Percentiles rank a stretch among this genome's conserved stretches.
These are phyloP conservation scores for Kluyveromyces marxianus DNA, from an alignment of 1,139 yeast species.

Conservation along the genomic window DNA sequence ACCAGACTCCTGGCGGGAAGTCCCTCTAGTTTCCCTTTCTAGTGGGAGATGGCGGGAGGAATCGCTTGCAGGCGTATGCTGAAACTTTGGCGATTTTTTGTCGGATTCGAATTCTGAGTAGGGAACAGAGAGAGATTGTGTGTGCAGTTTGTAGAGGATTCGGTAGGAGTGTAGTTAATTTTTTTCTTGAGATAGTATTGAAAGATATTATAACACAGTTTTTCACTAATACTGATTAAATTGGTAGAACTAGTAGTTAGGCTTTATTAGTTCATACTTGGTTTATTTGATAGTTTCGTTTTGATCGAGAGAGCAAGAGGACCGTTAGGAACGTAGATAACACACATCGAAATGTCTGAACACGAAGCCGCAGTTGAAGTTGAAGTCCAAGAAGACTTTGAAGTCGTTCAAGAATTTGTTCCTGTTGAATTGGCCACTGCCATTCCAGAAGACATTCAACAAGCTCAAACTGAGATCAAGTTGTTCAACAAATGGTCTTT, in stretches of 20 bases:
- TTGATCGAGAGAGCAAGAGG: constrained; percentile 1
- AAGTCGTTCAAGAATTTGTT: constrained; percentile 62
- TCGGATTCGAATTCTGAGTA: not conserved
- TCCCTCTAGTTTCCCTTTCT: not conserved
- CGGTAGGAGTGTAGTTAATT: not conserved
- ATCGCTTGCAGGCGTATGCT: no score
- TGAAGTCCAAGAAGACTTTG: constrained; percentile 49
- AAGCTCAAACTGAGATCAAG: constrained; percentile 93
- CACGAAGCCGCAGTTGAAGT: constrained; percentile 42
- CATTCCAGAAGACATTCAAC: constrained; percentile 95
- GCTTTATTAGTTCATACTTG: no score
- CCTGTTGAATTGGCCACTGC: constrained; percentile 85
- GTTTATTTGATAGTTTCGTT: not conserved
- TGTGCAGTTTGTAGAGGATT: not conserved
- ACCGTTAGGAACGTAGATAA: constrained; percentile 10
- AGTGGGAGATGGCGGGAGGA: not conserved
- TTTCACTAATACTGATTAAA: no score
- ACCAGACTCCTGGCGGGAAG: not conserved
- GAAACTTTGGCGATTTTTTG: not conserved
- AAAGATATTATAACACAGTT: not conserved
- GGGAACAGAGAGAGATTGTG: not conserved
- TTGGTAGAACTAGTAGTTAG: no score
- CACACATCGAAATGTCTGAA: constrained; percentile 31
- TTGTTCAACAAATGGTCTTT: constrained; percentile 99
- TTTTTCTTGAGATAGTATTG: not conserved